A percentile compares a stretch with the other conserved stretches of the same genome.
These are phyloP conservation scores for Tylopilus orsonianus DNA, from an alignment of 1,284 basidiomycete genomes.

Conservation along the genomic window DNA sequence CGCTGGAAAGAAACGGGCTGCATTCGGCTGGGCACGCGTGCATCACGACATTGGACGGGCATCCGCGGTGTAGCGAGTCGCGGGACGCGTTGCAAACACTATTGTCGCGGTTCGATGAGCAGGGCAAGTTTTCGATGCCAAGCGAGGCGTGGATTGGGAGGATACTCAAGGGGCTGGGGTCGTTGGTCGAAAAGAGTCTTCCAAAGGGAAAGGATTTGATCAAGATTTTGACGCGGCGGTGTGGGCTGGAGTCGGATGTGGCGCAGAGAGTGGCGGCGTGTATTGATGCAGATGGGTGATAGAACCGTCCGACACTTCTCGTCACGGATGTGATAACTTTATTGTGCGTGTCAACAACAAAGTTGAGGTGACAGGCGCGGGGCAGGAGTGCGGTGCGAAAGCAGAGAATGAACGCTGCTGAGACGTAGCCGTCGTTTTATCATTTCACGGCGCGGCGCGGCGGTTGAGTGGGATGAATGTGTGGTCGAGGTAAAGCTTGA, in stretches of 20 bases:
- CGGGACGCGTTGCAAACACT: slow-evolving; percentile 16
- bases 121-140: slow-evolving; percentile 32
- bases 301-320: too few relatives aligned
- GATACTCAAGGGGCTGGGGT: slow-evolving; percentile 25
- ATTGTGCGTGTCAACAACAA: too few relatives aligned
- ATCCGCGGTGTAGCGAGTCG: slow-evolving; percentile 22
- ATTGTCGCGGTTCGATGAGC: slow-evolving; percentile 20
- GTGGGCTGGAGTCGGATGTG: slow-evolving; percentile 23
- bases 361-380: too few relatives aligned
- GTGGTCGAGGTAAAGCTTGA: too few relatives aligned
- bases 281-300: slow-evolving; percentile 18
- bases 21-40: slow-evolving; percentile 30
- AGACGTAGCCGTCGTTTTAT: too few relatives aligned
- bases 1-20: slow-evolving; percentile 23
- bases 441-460: too few relatives aligned
- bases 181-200: slow-evolving; percentile 21
- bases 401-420: too few relatives aligned
- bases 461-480: too few relatives aligned
- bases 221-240: slow-evolving; percentile 28
- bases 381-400: too few relatives aligned
- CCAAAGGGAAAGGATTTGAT: slow-evolving; percentile 29
- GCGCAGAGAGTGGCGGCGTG: slow-evolving; percentile 27
- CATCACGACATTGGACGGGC: slow-evolving; percentile 24
- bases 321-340: too few relatives aligned
- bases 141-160: slow-evolving; percentile 30